Evolutionary conservation across 305 asterid genomes (phyloP), one percentile per base, ranked within the genome.

Genomic region (Fraxinus sp.): DNA sequence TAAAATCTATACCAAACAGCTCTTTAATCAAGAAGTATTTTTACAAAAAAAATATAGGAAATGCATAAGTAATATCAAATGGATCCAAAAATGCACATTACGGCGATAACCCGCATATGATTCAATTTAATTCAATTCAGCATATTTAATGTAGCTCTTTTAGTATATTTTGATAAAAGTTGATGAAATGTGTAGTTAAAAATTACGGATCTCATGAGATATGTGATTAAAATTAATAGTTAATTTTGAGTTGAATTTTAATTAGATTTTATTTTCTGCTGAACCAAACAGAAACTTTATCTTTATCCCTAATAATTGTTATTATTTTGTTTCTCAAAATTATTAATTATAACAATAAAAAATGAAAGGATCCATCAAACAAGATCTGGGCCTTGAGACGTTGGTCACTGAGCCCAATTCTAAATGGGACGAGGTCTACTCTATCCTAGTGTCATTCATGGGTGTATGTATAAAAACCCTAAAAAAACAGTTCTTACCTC

Each of bases 381-480:
- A 10, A 13, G 9, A 26, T 78, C 71, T 77, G 84, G 82, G 80
- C 80, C 80, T 79, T 26, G 73, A 3, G 28, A 24, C 33, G 8
- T 14, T 66, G 74, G 35, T 26, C n/a, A 26, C 36, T 66, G 74
- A 66, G 74, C 74, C 74, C 74, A 66, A 66, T 66, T 16, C 74
- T 28, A 43, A 66, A 66, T 11, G 74, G 74, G 37, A 16, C 74
- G 18, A 13, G 24, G 32, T 66, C 18, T 28, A 8, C 11, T 66
- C 74, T 10, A 11, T 28, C 36, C 32, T 10, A 22, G 16, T 24
- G 9, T 26, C 73, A 66, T 10, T 24, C 9, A 7, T 46, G 72
- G 83, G 70, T 68, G 32, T 30, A 68, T 22, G 78, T 82, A 70
- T 79, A 28, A 87, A 83, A 88, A 88, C 89, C 91, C 91, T 88